A percentile compares a stretch with the other conserved stretches of the same genome.
These are phyloP conservation scores for Oldenlandia corymbosa DNA, from an alignment of 257 asterid species.

Conservation along the genomic window DNA sequence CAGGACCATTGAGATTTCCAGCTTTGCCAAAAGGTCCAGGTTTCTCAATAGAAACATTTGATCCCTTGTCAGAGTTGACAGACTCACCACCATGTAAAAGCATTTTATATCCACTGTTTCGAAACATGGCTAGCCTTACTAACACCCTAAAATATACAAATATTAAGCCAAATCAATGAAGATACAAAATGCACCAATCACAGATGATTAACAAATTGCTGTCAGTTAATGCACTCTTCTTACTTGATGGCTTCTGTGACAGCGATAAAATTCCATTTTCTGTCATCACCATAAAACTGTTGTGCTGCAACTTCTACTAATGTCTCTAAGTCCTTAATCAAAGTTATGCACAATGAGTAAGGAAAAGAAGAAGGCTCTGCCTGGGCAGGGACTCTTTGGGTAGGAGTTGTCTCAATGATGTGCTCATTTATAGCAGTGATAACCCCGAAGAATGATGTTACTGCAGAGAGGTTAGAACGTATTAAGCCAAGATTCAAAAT, in stretches of 20 bases:
- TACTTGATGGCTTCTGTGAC: slow-evolving; percentile 78
- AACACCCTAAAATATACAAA: slow-evolving; percentile 50
- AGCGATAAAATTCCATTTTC: slow-evolving; percentile 86
- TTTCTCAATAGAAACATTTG: slow-evolving; percentile 29
- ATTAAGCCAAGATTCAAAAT: not conserved
- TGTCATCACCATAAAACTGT: slow-evolving; percentile 72
- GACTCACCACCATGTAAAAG: slow-evolving; percentile 93
- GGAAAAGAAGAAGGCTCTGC: slow-evolving; percentile 63
- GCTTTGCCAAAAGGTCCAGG: slow-evolving; percentile 27
- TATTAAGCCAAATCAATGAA: slow-evolving; percentile 15
- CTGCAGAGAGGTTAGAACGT: slow-evolving; percentile 37
- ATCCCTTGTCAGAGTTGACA: slow-evolving; percentile 31
- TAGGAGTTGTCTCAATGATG: slow-evolving; percentile 64
- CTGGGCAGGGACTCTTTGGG: slow-evolving; percentile 24
- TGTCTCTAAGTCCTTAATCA: slow-evolving; percentile 94
- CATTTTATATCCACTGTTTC: slow-evolving; percentile 74
- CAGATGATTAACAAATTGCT: slow-evolving; percentile 9
- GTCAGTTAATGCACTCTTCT: slow-evolving; percentile 13
- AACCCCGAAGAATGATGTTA: slow-evolving; percentile 75
- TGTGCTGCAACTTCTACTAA: slow-evolving; percentile 90
- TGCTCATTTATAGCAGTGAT: slow-evolving; percentile 73
- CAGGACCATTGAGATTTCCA: slow-evolving; percentile 34
- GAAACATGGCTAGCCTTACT: slow-evolving; percentile 61
- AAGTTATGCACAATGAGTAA: slow-evolving; percentile 69
- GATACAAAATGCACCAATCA: slow-evolving; percentile 8